A percentile compares a stretch with the other conserved stretches of the same genome.
These are phyloP conservation scores for Hericium coralloides DNA, from an alignment of 768 basidiomycete genomes.

Conservation along the genomic window DNA sequence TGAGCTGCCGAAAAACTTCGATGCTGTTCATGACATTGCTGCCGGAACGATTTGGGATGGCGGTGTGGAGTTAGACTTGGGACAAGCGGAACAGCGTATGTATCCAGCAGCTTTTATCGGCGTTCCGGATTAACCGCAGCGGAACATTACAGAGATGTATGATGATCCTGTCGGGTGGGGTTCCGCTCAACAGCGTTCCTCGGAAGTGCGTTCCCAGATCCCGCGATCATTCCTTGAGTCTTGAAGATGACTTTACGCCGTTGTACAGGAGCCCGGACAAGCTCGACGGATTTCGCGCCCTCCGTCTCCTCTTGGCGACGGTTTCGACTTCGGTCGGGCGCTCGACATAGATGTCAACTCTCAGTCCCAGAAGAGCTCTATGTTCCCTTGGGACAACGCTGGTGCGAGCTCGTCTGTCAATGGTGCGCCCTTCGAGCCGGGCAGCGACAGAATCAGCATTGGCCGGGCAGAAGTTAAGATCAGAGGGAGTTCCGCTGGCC, in stretches of 20 bases:
- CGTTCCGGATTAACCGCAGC: not conserved
- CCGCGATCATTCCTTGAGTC: no score
- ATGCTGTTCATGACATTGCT: not conserved
- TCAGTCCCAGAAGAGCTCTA: slow-evolving; percentile 56
- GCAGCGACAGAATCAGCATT: slow-evolving; percentile 37
- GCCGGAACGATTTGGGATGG: not conserved
- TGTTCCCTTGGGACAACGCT: slow-evolving; percentile 82
- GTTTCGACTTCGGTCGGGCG: slow-evolving; percentile 36
- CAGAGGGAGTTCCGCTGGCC: slow-evolving; percentile 36
- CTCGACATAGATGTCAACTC: slow-evolving; percentile 28
- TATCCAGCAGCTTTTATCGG: not conserved
- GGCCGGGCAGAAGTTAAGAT: slow-evolving; percentile 45
- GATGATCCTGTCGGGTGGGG: slow-evolving; percentile 11
- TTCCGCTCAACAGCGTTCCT: slow-evolving; percentile 35
- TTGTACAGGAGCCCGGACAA: slow-evolving; percentile 72
- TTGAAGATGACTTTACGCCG: no score
- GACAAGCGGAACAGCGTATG: not conserved
- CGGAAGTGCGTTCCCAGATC: slow-evolving; percentile 38
- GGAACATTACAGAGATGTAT: slow-evolving; percentile 1
- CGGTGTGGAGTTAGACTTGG: not conserved
- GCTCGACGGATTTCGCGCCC: slow-evolving; percentile 63
- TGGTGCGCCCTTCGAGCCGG: slow-evolving; percentile 24
- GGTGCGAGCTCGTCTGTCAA: slow-evolving; percentile 50
- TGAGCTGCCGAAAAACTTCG: not conserved
- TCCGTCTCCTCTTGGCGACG: slow-evolving; percentile 39